Base-by-base conservation (phyloP, 139 green algal species). In the Picochlorum sp. region DNA sequence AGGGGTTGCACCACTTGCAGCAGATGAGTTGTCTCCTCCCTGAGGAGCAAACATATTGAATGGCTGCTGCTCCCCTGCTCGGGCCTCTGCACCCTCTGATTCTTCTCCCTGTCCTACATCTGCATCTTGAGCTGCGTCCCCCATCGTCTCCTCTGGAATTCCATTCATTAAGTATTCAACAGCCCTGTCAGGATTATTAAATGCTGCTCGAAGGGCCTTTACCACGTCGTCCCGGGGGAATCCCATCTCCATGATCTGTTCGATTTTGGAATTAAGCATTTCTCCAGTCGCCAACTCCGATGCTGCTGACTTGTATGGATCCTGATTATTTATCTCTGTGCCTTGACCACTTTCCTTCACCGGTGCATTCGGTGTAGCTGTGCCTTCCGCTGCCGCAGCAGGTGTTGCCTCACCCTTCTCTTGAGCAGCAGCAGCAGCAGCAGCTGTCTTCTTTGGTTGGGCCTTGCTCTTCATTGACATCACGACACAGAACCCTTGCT, bases 141-240 rank as follows among this genome's bases (percentile, higher is more conserved):
- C 49, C 24, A 49, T 20, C 18, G 59, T 23, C 4, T 26, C 62
- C 38, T 77, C 84, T n/a, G 88, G 88, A 60, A 97, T 96, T 63
- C 89, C 89, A 11, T 74, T 94, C 81, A 95, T 96, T 10, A 98
- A 78, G 72, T 98, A 99, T 82, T 99, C 94, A n/a, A 99, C 94
- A 14, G 94, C 94, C 8, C 94, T 78, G 47, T 99, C 93, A 13
- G 94, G 92, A 83, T 99, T 99, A 85, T 99, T 98, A 84, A 92
- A 99, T 10, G 94, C 94, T 4, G 94, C 93, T 3, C 89, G 81
- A 85, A 99, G 89, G 0, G 93, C 93, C 5, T 77, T 72, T 44
- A 85, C 56, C 9, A 95, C 86, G 55, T 95, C 66, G 15, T 87
- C 79, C 3, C 76, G 66, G 31, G 82, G 59, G 67, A 97, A 97